Base-by-base conservation (phyloP, 495 filamentous ascomycete genomes). In the Terfezia boudieri region DNA sequence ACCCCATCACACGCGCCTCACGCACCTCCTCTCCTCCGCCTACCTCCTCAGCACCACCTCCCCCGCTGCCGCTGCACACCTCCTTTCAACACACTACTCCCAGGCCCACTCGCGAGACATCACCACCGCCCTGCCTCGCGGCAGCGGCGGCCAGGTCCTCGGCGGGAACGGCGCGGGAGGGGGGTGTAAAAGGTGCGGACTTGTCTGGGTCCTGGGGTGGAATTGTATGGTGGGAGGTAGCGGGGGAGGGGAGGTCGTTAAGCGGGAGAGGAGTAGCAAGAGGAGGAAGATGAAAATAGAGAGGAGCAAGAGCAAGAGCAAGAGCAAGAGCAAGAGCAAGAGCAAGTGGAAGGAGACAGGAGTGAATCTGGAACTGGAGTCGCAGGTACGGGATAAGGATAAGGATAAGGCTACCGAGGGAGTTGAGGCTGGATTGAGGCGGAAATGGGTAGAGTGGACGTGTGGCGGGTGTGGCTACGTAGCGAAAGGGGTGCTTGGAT, bases 121-220 rank as follows among this genome's bases (percentile, higher is more conserved):
- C 26, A 32, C 26, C 1, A 7, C 26, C 26, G 7, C 26, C 26
- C 26, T 32, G 4, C 26, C 26, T 5, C 26, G 26, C 35, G 22
- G 6, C 56, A 26, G 23, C 56, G 57, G 7, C 9, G 46, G 6
- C 48, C 46, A 5, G 57, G 54, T 54, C 57, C 56, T 2, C 36
- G 11, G 14, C 46, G n/a, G 1, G 49, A 36, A 0, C 7, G 17
- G 55, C 49, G 36, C 46, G 26, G 6, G 23, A 16, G n/a, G 23
- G 2, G 17, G 23, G 9, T 49, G 35, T 7, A 22, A 50, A 7
- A 1, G 20, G 8, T 36, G 26, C 17, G 12, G 9, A 26, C 26
- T 32, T 32, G 26, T 22, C 26, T 57, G 55, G 50, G 36, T 16
- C 9, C 38, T 41, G 37, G 52, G 55, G 5, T 48, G n/a, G 20